Base-by-base conservation (phyloP, 106 monocot species). In the Chionographis japonica region DNA sequence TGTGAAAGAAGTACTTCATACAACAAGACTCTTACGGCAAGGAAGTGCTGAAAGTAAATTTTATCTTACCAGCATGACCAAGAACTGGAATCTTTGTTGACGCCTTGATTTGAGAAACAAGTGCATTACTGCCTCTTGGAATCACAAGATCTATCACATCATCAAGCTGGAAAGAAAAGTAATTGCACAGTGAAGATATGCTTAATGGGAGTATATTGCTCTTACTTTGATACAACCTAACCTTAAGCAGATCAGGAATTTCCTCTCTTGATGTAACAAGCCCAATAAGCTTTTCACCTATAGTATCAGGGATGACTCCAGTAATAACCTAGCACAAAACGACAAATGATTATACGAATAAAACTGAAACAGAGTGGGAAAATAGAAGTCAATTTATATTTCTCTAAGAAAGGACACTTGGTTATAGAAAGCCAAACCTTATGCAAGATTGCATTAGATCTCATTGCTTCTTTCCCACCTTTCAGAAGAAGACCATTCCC, bases 111-210 rank as follows among this genome's bases (percentile, higher is more conserved):
- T 91, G 77, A 72, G 88, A 82, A 41, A 95, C 91, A 54, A 95
- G 91, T 64, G 86, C 89, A 62, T 86, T 91, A 63, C 95, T 91
- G 38, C 95, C 95, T 80, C 95, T 79, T 82, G 91, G 95, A 35
- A 95, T 97, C 50, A 97, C 97, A 63, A 97, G 92, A 82, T 97
- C 97, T 57, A 95, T 95, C 40, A 95, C 95, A 86, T 95, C 91
- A 85, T 95, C 95, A 51, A 95, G 95, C 95, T 94, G 87, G 6
- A 77, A 68, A 68, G 4, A 42, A 50, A 64, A 40, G 19, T 18
- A 56, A n/a, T 9, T 37, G 49, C 42, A 35, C 13, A 58, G 56
- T 64, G 18, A 75, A 36, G n/a, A 57, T 52, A 51, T 20, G 9
- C 46, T 10, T 46, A 5, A 10, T 10, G 9, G 46, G 0, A 11